Evolutionary conservation across 2,329 filamentous ascomycete genomes (phyloP).

Genomic region (Corynespora cassiicola): DNA sequence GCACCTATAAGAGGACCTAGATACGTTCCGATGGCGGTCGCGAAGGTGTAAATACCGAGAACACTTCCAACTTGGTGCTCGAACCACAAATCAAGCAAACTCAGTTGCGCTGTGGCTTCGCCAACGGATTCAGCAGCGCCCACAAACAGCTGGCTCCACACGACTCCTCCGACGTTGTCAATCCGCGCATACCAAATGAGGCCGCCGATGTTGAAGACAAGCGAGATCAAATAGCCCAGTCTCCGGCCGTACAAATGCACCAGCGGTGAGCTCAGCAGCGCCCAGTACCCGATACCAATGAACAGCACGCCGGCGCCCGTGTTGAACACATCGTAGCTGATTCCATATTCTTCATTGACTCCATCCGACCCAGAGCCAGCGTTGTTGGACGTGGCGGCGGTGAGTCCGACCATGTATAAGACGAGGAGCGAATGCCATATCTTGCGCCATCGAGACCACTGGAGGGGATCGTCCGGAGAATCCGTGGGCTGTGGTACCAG

Average conservation of each 20-base stretch:
- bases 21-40: slow-evolving; percentile 24
- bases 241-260: slow-evolving; percentile 25
- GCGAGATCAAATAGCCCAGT: slow-evolving; percentile 22
- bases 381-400: slow-evolving; percentile 26
- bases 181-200: slow-evolving; percentile 26
- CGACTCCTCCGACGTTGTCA: slow-evolving; percentile 18
- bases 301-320: slow-evolving; percentile 24
- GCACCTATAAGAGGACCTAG: slow-evolving; percentile 21
- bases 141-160: slow-evolving; percentile 28
- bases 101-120: slow-evolving; percentile 23
- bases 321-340: slow-evolving; percentile 26
- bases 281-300: slow-evolving; percentile 25
- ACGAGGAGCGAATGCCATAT: slow-evolving; percentile 25
- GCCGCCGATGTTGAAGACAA: slow-evolving; percentile 24
- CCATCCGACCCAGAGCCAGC: slow-evolving; percentile 24
- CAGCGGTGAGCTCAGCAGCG: slow-evolving; percentile 22
- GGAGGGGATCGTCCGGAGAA: slow-evolving; percentile 58
- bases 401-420: slow-evolving; percentile 22
- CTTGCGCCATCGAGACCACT: slow-evolving; percentile 58
- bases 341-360: slow-evolving; percentile 24
- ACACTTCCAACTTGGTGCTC: slow-evolving; percentile 26
- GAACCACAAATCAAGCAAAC: slow-evolving; percentile 24
- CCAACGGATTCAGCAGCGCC: slow-evolving; percentile 23
- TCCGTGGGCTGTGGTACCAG: slow-evolving; percentile 59
- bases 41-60: slow-evolving; percentile 23